phyloP scores from a whole-genome alignment of 306 rosid genomes.

The Mimosa pudica region DNA sequence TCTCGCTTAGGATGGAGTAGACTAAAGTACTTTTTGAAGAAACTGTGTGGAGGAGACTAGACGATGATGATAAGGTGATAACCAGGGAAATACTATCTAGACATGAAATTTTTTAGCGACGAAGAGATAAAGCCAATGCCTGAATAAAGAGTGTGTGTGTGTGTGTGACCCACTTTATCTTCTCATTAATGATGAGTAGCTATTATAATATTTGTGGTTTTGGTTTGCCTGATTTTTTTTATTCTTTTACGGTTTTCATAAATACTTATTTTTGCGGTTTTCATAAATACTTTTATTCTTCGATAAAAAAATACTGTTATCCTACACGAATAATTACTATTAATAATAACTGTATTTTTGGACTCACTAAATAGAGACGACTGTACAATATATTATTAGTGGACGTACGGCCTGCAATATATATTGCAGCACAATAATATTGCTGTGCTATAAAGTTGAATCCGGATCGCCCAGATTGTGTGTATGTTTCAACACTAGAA shows the following conservation, averaged over 20 bases:
- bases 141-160: not conserved
- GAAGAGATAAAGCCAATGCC: not conserved
- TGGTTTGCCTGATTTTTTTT: not conserved
- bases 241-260: too few relatives aligned
- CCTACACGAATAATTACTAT: too few relatives aligned
- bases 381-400: too few relatives aligned
- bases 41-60: not conserved
- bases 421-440: not conserved
- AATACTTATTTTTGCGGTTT: too few relatives aligned
- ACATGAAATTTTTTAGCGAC: not conserved
- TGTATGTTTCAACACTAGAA: too few relatives aligned
- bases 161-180: not conserved
- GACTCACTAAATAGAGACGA: not conserved
- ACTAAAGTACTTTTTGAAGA: not conserved
- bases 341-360: too few relatives aligned
- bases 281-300: too few relatives aligned
- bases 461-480: too few relatives aligned
- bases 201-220: too few relatives aligned
- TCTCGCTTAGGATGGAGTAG: not conserved
- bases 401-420: too few relatives aligned
- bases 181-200: not conserved
- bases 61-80: not conserved
- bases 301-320: too few relatives aligned
- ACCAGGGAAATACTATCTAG: not conserved
- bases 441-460: not conserved